Percentiles rank a stretch among this genome's conserved stretches.
Conservation (phyloP, 2,329 filamentous ascomycete species). For the Pseudopithomyces chartarum region DNA sequence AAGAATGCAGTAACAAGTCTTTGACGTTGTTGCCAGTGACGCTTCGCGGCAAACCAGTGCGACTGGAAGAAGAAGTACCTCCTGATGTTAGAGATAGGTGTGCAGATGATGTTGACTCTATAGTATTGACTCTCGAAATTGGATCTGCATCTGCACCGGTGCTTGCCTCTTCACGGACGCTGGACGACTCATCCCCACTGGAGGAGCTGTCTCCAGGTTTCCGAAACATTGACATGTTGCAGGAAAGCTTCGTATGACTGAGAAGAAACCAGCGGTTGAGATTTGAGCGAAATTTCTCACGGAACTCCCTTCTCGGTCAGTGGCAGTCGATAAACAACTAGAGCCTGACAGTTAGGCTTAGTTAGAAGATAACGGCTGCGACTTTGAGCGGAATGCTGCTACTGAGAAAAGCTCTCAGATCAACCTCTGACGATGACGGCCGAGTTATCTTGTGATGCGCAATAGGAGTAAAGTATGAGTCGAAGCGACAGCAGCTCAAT, state of each 20-base stretch:
- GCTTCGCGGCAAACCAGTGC: constrained; percentile 14
- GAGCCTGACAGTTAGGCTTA: neutral
- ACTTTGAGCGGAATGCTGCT: neutral
- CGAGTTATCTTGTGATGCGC: neutral
- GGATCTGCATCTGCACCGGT: constrained; percentile 21
- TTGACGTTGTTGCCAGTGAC: constrained; percentile 34
- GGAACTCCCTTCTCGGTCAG: no score
- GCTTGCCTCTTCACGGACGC: constrained; percentile 22
- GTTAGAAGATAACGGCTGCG: neutral
- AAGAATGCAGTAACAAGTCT: constrained; percentile 50
- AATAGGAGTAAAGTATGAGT: neutral
- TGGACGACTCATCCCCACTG: constrained; percentile 29
- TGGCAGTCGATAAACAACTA: no score
- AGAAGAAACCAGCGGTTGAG: neutral
- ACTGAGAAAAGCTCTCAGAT: neutral
- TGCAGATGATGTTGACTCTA: constrained; percentile 29
- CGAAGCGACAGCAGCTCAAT: neutral
- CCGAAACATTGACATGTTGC: constrained; percentile 41
- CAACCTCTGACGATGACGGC: neutral
- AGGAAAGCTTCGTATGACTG: neutral
- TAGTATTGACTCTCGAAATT: constrained; percentile 35
- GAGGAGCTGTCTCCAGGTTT: constrained; percentile 40
- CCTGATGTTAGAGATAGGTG: constrained; percentile 4
- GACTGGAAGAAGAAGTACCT: constrained; percentile 5
- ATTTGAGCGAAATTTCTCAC: no score